These are phyloP conservation scores for Sporisorium exsertum DNA, from an alignment of 1,284 basidiomycete species.

Conservation along the genomic window DNA sequence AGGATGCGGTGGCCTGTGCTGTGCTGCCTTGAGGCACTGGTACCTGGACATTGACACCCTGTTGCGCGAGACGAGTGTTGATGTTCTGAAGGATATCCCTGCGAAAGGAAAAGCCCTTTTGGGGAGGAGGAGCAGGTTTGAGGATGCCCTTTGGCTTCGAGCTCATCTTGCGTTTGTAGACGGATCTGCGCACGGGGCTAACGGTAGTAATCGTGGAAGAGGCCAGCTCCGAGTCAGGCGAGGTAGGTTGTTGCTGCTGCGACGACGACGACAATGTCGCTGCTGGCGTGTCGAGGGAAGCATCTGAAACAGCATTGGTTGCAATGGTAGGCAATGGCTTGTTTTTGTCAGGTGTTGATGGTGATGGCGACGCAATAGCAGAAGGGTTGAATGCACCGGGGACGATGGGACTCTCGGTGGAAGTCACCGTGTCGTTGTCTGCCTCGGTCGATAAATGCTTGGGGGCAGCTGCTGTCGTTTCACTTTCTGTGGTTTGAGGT, in stretches of 20 bases:
- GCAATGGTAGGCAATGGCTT: conserved; percentile 27
- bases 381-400: conserved; percentile 15
- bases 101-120: conserved; percentile 62
- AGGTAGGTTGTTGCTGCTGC: conserved; percentile 8
- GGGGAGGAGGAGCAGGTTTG: conserved; percentile 59
- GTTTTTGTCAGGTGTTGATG: conserved; percentile 2
- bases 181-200: conserved; percentile 44
- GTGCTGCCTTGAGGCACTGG: conserved; percentile 56
- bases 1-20: conserved; percentile 48
- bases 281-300: conserved; percentile 12
- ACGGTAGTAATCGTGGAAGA: conserved; percentile 35
- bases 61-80: conserved; percentile 65
- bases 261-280: conserved; percentile 10
- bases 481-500: not conserved
- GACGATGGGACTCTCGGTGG: conserved; percentile 7
- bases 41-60: conserved; percentile 65
- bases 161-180: conserved; percentile 49
- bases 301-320: not conserved
- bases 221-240: conserved; percentile 17
- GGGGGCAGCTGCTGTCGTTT: not conserved
- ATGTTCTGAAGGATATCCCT: conserved; percentile 62
- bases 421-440: not conserved
- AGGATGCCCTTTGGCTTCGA: conserved; percentile 57
- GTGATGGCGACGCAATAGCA: not conserved
- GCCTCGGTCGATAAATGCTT: not conserved